Percentiles rank a stretch among this genome's conserved stretches.
phyloP scores from a whole-genome alignment of 495 filamentous ascomycete genomes.

The Tuber melanosporum region DNA sequence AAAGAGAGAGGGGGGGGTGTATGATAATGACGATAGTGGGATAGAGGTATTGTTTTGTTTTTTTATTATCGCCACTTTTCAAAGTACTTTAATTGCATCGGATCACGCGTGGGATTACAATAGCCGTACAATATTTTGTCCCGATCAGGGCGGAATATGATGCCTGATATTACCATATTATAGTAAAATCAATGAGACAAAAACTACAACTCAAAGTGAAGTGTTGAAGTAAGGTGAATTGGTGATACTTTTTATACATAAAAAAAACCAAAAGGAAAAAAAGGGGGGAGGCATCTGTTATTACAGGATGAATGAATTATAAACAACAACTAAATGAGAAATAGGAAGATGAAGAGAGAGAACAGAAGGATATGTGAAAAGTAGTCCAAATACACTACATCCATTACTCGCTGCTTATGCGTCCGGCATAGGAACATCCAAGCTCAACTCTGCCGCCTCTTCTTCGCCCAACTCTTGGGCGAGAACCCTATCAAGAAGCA shows the following conservation, averaged over 20 bases:
- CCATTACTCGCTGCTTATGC: background rate
- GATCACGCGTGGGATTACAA: background rate
- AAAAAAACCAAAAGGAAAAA: background rate
- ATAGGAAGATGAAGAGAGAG: background rate
- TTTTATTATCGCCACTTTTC: background rate
- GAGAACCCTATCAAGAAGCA: conserved; percentile 52
- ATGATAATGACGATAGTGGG: background rate
- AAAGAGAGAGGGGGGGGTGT: background rate
- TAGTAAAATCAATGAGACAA: background rate
- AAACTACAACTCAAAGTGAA: background rate
- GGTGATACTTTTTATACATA: background rate
- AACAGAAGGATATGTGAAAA: background rate
- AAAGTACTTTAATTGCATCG: background rate
- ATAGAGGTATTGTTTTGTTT: background rate
- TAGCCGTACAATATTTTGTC: background rate
- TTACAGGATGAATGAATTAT: background rate
- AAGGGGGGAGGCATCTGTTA: background rate
- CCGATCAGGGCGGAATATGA: background rate
- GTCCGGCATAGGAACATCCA: conserved; percentile 17
- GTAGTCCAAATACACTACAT: background rate
- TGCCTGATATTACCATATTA: background rate
- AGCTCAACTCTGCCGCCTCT: conserved; percentile 30
- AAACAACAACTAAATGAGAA: background rate
- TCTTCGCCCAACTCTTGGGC: conserved; percentile 48
- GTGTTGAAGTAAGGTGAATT: background rate